Evolutionary conservation across 75 land plant species (phyloP), one percentile per base, ranked within the genome.

Genomic region (Pinus albicaulis): DNA sequence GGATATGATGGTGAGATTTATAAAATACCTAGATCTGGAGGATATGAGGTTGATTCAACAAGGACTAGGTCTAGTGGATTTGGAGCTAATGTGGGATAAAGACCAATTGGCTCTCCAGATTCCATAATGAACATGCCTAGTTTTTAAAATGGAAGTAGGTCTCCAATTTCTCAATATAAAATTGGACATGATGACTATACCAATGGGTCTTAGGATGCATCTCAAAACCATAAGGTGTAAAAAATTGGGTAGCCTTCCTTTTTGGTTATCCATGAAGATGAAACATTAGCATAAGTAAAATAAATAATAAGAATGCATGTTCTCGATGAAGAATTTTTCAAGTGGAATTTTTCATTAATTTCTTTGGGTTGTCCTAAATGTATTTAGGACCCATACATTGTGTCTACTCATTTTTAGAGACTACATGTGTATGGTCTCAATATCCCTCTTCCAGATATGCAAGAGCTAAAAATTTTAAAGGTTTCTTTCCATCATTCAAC

Each of bases 261-360:
- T 48, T 57, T 76, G 38, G 75, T 69, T 0, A 73, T 81, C 13
- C 79, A 76, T 59, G 83, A 81, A 59, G 75, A 60, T 41, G 83
- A 81, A 62, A 71, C 79, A 22, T 52, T 81, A 68, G 65, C 55
- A 26, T 63, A 31, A 31, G 31, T 31, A 31, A 31, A 31, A 31
- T 1, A 31, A 2, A 31, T 1, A 31, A 31, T 31, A 31, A 31
- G 2, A 31, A 31, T 81, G 60, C 79, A 76, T 57, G 74, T 81
- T 20, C 79, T 79, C 56, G 74, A 81, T 71, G 83, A 81, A 58
- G 83, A 81, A 61, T 81, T 81, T 59, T 81, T 74, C 12, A 81
- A 81, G 86, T 82, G 80, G 80, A 82, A 84, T 55, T 84, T 84
- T 63, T 80, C 86, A 28, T 84, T 84, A 53, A 57, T 84, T 62